These are phyloP conservation scores for Diaporthe humulicola DNA, from an alignment of 2,329 filamentous ascomycete genomes.

Conservation along the genomic window DNA sequence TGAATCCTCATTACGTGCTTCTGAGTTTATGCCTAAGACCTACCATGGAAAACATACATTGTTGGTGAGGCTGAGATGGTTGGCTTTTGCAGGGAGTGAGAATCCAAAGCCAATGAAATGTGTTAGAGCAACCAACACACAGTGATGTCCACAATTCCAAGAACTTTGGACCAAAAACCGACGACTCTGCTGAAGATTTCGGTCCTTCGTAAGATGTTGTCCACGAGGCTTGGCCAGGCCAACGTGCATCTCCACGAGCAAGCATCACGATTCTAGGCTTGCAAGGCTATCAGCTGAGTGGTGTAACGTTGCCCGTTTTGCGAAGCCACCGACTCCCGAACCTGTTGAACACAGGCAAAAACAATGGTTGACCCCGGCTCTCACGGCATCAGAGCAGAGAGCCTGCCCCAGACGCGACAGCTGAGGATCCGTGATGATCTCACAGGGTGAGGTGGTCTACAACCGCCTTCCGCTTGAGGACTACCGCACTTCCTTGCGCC, in stretches of 20 bases:
- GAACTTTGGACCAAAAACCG: background rate
- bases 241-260: background rate
- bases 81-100: background rate
- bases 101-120: background rate
- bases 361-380: background rate
- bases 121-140: background rate
- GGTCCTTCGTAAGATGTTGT: background rate
- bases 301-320: background rate
- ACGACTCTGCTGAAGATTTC: background rate
- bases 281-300: background rate
- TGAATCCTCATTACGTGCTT: background rate
- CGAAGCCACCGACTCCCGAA: background rate
- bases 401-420: too few species aligned
- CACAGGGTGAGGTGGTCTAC: too few species aligned
- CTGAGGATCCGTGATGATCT: too few species aligned
- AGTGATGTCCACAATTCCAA: background rate
- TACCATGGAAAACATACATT: too few species aligned
- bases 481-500: too few species aligned
- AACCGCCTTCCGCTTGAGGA: too few species aligned
- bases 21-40: too few species aligned
- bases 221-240: background rate
- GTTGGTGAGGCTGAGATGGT: background rate
- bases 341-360: background rate
- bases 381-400: background rate
- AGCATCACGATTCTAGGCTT: background rate